These are phyloP conservation scores for Pilatotrama ljubarskyi DNA, from an alignment of 768 basidiomycete species.

Conservation along the genomic window DNA sequence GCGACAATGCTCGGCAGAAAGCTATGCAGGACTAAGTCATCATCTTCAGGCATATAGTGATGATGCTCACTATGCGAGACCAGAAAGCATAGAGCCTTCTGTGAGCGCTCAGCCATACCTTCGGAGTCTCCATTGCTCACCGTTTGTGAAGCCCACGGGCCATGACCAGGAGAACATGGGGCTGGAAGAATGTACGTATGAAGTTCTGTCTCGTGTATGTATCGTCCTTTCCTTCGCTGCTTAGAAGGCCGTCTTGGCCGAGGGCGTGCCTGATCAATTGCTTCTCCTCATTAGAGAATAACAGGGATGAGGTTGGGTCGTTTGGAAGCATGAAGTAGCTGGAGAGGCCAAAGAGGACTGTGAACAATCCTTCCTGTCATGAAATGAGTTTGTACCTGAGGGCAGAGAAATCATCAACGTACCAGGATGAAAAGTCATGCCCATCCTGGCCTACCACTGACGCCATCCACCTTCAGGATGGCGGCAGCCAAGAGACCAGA, in stretches of 20 bases:
- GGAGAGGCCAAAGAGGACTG: constrained; percentile 52
- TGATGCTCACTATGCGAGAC: constrained; percentile 28
- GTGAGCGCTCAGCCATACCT: background rate
- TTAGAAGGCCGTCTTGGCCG: constrained; percentile 28
- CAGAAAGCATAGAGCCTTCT: constrained; percentile 23
- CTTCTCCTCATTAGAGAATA: constrained; percentile 20
- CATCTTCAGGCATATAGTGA: background rate
- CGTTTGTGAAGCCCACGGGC: constrained; percentile 54
- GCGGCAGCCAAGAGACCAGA: constrained; percentile 65
- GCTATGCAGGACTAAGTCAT: constrained; percentile 1
- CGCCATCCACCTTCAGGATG: constrained; percentile 56
- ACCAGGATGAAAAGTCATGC: constrained; percentile 68
- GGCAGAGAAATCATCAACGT: constrained; percentile 3
- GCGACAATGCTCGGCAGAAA: constrained; percentile 31
- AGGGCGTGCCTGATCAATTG: background rate
- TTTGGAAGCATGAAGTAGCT: constrained; percentile 52
- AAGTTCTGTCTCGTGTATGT: constrained; percentile 61
- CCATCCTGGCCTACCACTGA: constrained; percentile 57
- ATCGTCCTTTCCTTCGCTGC: constrained; percentile 43
- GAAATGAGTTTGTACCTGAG: no score
- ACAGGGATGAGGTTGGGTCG: background rate
- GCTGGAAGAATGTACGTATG: constrained; percentile 44
- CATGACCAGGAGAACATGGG: constrained; percentile 55
- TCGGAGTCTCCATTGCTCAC: constrained; percentile 39
- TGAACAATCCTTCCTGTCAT: constrained; percentile 63